Base-by-base conservation (phyloP, 75 land plant species). In the Cupressus sempervirens region DNA sequence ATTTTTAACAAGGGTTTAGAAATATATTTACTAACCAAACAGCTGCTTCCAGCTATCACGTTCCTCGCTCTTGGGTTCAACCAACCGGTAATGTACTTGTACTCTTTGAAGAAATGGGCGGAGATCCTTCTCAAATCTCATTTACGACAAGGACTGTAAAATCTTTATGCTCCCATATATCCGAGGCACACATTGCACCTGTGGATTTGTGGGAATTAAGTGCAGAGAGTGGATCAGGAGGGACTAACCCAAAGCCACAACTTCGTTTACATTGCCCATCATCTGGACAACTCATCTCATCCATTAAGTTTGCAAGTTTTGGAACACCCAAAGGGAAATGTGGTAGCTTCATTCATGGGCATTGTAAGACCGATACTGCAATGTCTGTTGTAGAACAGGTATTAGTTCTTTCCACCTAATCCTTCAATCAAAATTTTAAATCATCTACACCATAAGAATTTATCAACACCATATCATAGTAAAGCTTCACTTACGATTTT, bases 271-370 rank as follows among this genome's bases (percentile, higher is more conserved):
- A 88, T n/a, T 95, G 97, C 85, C 89, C 94, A 72, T 81, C 83
- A 40, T 48, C 89, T 5, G 81, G 87, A 38, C 93, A 94, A 77
- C 77, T 90, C 56, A 95, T 95, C 35, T 87, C 93, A 80, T 87
- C 90, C 67, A 91, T 95, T 58, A 90, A 83, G 3, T 95, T 95
- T 87, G 94, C 97, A 58, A 95, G 97, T 82, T 95, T 93, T 86
- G 97, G 97, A 18, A 94, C 94, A 83, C 93, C 97, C 18, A 52
- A 20, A 12, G 97, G 97, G 18, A 76, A 85, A 36, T 95, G 97
- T 89, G 97, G 96, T 30, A 87, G 88, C 85, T 95, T 89, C 84
- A 84, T 41, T 58, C 90, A 90, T 73, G 94, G 97, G 8, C 40
- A 70, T 20, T 95, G 97, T 89, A 92, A 91, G 83, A 90, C 90